phyloP scores from a whole-genome alignment of 78 protist genomes.

The Speleostelium caveatum region DNA sequence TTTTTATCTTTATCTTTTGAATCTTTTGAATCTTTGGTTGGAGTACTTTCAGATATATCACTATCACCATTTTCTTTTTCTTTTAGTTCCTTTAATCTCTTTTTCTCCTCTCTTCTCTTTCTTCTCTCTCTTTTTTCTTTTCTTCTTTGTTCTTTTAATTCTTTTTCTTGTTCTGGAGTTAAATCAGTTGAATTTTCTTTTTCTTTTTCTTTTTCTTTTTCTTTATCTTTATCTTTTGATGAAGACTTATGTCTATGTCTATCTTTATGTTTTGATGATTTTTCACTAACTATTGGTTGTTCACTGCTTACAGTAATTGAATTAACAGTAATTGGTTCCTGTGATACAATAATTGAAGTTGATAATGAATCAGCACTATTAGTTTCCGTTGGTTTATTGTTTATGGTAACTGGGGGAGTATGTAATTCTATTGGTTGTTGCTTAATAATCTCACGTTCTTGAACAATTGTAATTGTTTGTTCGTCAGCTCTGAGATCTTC shows the following conservation, averaged over 20 bases:
- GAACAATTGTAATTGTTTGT: no score
- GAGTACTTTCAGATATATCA: neutral
- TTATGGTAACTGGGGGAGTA: no score
- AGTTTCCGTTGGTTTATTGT: no score
- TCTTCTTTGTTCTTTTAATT: slow-evolving; percentile 25
- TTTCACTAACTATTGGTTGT: no score
- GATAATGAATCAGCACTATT: no score
- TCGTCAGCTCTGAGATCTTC: neutral
- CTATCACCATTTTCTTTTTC: neutral
- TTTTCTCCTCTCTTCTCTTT: slow-evolving; percentile 53
- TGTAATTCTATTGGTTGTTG: no score
- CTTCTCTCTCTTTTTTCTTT: slow-evolving; percentile 59
- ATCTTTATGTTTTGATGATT: no score
- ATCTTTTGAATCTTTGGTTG: neutral
- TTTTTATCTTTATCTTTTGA: neutral
- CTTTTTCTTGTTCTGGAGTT: slow-evolving; percentile 61
- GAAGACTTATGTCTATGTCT: no score
- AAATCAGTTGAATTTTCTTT: neutral
- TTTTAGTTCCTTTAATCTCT: slow-evolving; percentile 1
- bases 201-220: no score
- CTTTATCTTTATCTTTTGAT: no score
- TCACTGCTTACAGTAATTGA: neutral
- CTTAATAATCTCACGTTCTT: no score
- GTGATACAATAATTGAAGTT: no score
- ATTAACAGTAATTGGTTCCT: neutral